These are phyloP conservation scores for Linnemannia elongata DNA, from an alignment of 192 early-diverging fungal genomes.

Conservation along the genomic window DNA sequence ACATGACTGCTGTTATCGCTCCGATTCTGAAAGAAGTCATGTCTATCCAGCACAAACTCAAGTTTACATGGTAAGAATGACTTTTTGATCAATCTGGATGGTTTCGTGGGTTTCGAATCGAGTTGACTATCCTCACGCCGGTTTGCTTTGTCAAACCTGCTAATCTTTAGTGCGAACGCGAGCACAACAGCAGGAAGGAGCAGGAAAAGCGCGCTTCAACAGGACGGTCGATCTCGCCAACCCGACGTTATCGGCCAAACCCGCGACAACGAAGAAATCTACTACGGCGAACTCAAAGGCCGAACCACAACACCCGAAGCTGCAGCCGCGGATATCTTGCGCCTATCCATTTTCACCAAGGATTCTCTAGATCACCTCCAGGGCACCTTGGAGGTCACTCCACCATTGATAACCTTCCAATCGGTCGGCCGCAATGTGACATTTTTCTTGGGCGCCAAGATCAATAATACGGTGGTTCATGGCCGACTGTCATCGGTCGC, in stretches of 20 bases:
- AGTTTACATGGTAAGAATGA: slow-evolving; percentile 31
- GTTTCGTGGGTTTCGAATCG: neutral
- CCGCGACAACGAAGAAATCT: neutral
- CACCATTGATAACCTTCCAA: neutral
- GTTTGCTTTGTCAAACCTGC: no score
- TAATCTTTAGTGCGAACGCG: slow-evolving; percentile 18
- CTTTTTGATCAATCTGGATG: no score
- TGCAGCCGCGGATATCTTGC: neutral
- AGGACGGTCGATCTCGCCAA: slow-evolving; percentile 21
- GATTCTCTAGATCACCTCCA: neutral
- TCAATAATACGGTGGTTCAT: neutral
- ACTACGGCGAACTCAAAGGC: neutral
- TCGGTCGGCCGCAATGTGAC: neutral
- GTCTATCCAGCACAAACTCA: slow-evolving; percentile 16
- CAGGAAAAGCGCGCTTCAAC: slow-evolving; percentile 15
- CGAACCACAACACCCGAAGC: neutral
- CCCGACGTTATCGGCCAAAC: slow-evolving; percentile 20
- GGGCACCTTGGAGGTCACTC: neutral
- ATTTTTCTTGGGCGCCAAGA: neutral
- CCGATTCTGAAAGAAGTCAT: slow-evolving; percentile 17
- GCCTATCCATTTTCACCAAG: neutral
- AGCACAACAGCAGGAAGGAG: slow-evolving; percentile 14
- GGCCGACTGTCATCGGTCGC: no score
- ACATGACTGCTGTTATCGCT: slow-evolving; percentile 7
- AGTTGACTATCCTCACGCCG: no score